phyloP scores from a whole-genome alignment of 805 yeast species.

The Candida palmyrensis region DNA sequence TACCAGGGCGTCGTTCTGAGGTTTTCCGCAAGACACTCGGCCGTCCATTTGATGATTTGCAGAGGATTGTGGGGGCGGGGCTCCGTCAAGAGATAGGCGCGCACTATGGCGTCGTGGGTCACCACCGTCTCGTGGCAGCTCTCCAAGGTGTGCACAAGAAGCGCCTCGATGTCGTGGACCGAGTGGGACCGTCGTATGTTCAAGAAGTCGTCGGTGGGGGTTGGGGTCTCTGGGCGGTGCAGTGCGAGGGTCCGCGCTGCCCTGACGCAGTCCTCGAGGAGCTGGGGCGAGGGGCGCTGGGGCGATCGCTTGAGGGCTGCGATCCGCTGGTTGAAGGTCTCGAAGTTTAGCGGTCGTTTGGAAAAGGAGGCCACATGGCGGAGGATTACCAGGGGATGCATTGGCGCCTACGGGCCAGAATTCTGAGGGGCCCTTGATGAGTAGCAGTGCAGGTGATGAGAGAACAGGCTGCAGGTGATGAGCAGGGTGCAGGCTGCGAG shows the following conservation, averaged over 20 bases:
- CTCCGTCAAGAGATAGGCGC: slow-evolving; percentile 12
- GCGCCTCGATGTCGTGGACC: slow-evolving; percentile 11
- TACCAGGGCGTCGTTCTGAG: too few relatives aligned
- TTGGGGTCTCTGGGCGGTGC: too few relatives aligned
- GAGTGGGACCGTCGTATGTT: slow-evolving; percentile 10
- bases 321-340: slow-evolving; percentile 17
- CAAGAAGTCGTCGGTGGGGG: slow-evolving; percentile 7
- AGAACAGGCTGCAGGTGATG: too few relatives aligned
- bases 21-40: too few relatives aligned
- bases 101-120: slow-evolving; percentile 6
- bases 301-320: not conserved
- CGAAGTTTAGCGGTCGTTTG: slow-evolving; percentile 21
- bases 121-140: not conserved
- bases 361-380: too few relatives aligned
- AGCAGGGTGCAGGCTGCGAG: too few relatives aligned
- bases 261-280: slow-evolving; percentile 16
- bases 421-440: too few relatives aligned
- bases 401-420: too few relatives aligned
- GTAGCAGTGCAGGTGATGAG: too few relatives aligned
- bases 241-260: slow-evolving; percentile 18
- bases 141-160: slow-evolving; percentile 5
- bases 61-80: slow-evolving; percentile 14
- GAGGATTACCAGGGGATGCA: too few relatives aligned
- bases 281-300: not conserved
- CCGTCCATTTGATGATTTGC: slow-evolving; percentile 1